A percentile compares a stretch with the other conserved stretches of the same genome.
phyloP scores from a whole-genome alignment of 1,284 basidiomycete species.

The Lentinula novae-zelandiae region DNA sequence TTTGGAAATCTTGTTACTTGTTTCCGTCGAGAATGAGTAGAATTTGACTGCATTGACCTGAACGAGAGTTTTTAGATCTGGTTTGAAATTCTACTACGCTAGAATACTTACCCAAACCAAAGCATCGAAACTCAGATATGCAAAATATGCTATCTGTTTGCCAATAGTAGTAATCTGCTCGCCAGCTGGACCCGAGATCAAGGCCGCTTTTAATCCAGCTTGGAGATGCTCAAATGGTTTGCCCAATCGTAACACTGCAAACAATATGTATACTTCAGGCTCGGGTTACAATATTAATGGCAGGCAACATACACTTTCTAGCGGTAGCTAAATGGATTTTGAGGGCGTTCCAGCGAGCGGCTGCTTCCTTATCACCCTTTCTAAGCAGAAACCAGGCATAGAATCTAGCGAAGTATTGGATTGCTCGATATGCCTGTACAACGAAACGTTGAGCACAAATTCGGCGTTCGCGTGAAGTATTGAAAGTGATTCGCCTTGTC shows the following conservation, averaged over 20 bases:
- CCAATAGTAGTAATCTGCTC: constrained; percentile 82
- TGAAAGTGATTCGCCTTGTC: constrained; percentile 66
- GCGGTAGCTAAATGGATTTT: constrained; percentile 77
- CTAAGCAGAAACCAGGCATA: constrained; percentile 79
- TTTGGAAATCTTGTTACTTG: constrained; percentile 63
- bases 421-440: constrained; percentile 76
- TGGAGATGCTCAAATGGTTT: constrained; percentile 48
- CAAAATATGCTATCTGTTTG: constrained; percentile 87
- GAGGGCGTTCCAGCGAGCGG: constrained; percentile 73
- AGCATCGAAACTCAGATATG: constrained; percentile 83
- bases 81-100: background rate
- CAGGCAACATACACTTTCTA: constrained; percentile 64
- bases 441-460: background rate
- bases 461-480: background rate
- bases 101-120: constrained; percentile 71
- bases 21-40: constrained; percentile 61
- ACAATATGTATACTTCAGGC: background rate
- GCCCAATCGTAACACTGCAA: background rate
- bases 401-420: constrained; percentile 92
- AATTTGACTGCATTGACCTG: constrained; percentile 73
- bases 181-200: constrained; percentile 53
- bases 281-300: too few relatives aligned
- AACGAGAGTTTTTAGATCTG: constrained; percentile 1
- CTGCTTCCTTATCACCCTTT: constrained; percentile 61
- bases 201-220: constrained; percentile 79